A percentile compares a stretch with the other conserved stretches of the same genome.
Conservation (phyloP, 2,329 filamentous ascomycete genomes). For the Clonostachys rosea region DNA sequence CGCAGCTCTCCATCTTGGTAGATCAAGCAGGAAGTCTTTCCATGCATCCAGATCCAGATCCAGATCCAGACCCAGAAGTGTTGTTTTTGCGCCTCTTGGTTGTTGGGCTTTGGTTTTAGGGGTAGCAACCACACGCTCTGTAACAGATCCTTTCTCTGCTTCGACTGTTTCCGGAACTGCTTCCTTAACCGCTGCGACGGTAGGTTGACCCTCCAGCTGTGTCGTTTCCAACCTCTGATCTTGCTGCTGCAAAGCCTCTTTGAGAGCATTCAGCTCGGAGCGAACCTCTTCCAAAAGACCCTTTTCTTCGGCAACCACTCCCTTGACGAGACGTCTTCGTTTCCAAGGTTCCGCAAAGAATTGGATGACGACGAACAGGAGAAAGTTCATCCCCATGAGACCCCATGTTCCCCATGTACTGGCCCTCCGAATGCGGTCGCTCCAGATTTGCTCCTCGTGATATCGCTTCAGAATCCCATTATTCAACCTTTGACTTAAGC, state of each 20-base stretch:
- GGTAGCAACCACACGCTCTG: not conserved
- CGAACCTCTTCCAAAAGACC: constrained; percentile 44
- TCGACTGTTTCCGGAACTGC: not conserved
- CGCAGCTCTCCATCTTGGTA: constrained; percentile 39
- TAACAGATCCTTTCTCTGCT: not conserved
- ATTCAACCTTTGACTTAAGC: constrained; percentile 69
- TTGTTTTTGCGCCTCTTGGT: too few species aligned
- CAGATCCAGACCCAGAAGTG: not conserved
- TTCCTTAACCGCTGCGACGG: constrained; percentile 3
- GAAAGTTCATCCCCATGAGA: constrained; percentile 92
- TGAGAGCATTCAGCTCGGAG: constrained; percentile 29
- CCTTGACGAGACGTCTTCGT: constrained; percentile 72
- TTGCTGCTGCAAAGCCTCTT: constrained; percentile 15
- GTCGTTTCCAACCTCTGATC: constrained; percentile 4
- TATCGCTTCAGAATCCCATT: constrained; percentile 85
- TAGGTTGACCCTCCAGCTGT: constrained; percentile 3
- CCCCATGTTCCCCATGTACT: constrained; percentile 99
- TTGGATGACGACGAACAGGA: constrained; percentile 82
- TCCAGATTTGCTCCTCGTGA: constrained; percentile 99
- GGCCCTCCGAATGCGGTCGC: constrained; percentile 91
- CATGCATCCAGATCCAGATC: constrained; percentile 17
- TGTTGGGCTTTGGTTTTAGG: not conserved
- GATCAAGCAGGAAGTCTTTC: constrained; percentile 35
- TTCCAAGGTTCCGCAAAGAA: constrained; percentile 93
- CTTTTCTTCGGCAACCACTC: constrained; percentile 76